Base-by-base conservation (phyloP, 345 rosid genomes). In the Melaleuca quinquenervia region DNA sequence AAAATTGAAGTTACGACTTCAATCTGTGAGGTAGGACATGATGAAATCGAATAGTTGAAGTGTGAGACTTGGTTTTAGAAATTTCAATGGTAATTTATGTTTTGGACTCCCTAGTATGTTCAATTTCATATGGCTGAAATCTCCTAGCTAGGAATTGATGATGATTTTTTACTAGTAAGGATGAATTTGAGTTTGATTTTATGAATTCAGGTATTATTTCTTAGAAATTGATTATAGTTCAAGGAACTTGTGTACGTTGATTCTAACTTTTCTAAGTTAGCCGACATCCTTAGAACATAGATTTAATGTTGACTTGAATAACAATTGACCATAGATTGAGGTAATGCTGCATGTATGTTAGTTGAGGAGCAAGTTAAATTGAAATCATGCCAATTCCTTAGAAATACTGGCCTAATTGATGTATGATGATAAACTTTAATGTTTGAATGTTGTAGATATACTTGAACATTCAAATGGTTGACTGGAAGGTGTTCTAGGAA, bases 291-390 rank as follows among this genome's bases (percentile, higher is more conserved):
- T 26, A 55, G 22, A 54, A 22, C 10, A 55, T 55, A 11, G 9
- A 21, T 26, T 54, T 22, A 1, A 55, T 55, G 2, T 3, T 55
- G 60, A 55, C 22, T 55, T 55, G 60, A 26, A 21, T 21, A 26
- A 9, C n/a, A 22, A 55, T 55, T 0, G 3, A 0, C 9, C 60
- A 0, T 55, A 21, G 0, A 12, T 55, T 55, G 60, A 55, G 22
- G 60, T 21, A n/a, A 55, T 22, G 13, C 22, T 55, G n/a, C 58
- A 55, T 55, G n/a, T 55, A 22, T 55, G 60, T 22, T 55, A 12
- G 22, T 55, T 55, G n/a, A 55, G n/a, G 22, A 21, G 22, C 22
- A 55, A 55, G 60, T 55, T 22, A 55, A 55, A 55, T 55, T 22
- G n/a, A 55, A 55, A 55, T 55, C n/a, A 55, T 55, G 60, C n/a